These are phyloP conservation scores for Phenoliferia sp. DNA, from an alignment of 1,284 basidiomycete species.

Conservation along the genomic window DNA sequence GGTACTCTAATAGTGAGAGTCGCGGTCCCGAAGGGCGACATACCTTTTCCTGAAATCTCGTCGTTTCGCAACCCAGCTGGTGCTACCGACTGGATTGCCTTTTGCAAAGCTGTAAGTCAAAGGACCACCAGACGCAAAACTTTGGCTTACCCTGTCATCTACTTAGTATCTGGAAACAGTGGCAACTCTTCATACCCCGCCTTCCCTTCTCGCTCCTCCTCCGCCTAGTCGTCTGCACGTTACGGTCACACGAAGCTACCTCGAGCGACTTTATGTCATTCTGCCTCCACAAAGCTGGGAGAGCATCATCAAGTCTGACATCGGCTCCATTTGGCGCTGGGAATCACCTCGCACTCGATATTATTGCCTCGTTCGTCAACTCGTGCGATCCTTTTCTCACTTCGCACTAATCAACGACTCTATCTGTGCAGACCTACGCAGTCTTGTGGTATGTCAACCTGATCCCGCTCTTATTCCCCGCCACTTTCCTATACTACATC, in stretches of 20 bases:
- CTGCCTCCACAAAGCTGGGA: conserved; percentile 9
- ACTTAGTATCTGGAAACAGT: conserved; percentile 6
- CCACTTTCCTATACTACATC: conserved; percentile 8
- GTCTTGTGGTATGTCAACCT: conserved; percentile 15
- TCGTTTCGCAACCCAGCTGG: not conserved
- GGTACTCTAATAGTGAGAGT: conserved; percentile 2
- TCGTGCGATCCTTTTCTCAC: too few relatives aligned
- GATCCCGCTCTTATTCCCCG: conserved; percentile 11
- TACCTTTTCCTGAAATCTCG: conserved; percentile 1
- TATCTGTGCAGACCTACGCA: conserved; percentile 1
- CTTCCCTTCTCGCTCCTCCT: conserved; percentile 8
- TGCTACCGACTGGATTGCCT: conserved; percentile 5
- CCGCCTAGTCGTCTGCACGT: conserved; percentile 5
- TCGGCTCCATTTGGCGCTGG: conserved; percentile 20
- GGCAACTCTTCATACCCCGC: conserved; percentile 1
- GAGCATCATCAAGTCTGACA: conserved; percentile 4
- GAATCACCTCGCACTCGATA: conserved; percentile 8
- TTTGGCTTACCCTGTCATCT: too few relatives aligned
- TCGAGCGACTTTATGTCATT: conserved; percentile 24
- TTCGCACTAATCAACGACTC: not conserved
- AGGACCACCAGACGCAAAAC: too few relatives aligned
- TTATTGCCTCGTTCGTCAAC: not conserved
- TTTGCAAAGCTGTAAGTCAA: conserved; percentile 10
- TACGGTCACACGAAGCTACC: conserved; percentile 3
- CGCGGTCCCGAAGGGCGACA: not conserved